Evolutionary conservation across 805 yeast genomes (phyloP).

Genomic region (Candida maltosa): DNA sequence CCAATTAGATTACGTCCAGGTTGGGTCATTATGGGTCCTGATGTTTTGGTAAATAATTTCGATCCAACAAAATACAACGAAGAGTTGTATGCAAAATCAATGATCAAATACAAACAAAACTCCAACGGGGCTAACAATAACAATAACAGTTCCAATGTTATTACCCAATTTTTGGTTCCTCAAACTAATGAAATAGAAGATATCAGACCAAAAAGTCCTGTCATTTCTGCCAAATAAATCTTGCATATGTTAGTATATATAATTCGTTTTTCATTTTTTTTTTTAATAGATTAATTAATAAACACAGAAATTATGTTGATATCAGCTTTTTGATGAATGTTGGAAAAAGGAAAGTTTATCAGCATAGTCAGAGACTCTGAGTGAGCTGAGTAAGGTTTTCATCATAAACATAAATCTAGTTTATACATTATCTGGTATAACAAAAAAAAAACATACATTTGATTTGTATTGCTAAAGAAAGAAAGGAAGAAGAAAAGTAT

Average conservation of each 20-base stretch:
- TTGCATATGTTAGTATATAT: not conserved
- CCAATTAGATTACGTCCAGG: constrained; percentile 74
- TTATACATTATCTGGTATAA: too few relatives aligned
- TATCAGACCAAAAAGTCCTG: constrained; percentile 82
- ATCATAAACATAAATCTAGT: constrained; percentile 27
- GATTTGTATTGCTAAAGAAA: too few relatives aligned
- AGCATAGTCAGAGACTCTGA: constrained; percentile 48
- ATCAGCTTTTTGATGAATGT: constrained; percentile 41
- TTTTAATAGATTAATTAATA: too few relatives aligned
- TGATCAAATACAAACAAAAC: constrained; percentile 20
- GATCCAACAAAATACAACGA: constrained; percentile 26
- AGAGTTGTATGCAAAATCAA: constrained; percentile 29
- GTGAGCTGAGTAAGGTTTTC: constrained; percentile 60
- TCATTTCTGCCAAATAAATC: constrained; percentile 5
- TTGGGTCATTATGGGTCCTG: constrained; percentile 90
- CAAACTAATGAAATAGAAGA: constrained; percentile 70
- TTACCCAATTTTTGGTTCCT: constrained; percentile 51
- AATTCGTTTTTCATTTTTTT: too few relatives aligned
- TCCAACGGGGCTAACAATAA: constrained; percentile 2
- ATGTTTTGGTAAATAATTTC: constrained; percentile 72
- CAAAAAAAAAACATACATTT: too few relatives aligned
- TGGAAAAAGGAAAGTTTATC: constrained; percentile 46
- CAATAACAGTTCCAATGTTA: constrained; percentile 34
- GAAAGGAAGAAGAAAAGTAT: too few relatives aligned
- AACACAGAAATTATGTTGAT: too few relatives aligned